These are phyloP conservation scores for Simplicillium aogashimaense DNA, from an alignment of 2,329 filamentous ascomycete genomes.

Conservation along the genomic window DNA sequence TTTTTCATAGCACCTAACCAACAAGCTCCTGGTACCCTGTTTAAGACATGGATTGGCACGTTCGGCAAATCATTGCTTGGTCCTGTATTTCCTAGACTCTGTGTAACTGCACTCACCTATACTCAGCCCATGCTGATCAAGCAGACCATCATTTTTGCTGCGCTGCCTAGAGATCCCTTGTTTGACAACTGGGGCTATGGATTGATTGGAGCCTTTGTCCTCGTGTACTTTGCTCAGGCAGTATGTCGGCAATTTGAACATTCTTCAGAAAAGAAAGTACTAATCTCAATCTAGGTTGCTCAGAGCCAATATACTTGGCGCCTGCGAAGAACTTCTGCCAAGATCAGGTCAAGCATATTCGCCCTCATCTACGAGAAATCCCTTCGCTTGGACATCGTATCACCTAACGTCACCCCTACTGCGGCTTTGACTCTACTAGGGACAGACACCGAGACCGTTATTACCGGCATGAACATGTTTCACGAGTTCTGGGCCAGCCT, in stretches of 20 bases:
- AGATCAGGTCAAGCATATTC: slow-evolving; percentile 16
- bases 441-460: slow-evolving; percentile 16
- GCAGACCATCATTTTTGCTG: slow-evolving; percentile 10
- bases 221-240: slow-evolving; percentile 16
- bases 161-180: slow-evolving; percentile 7
- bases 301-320: slow-evolving; percentile 14
- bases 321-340: slow-evolving; percentile 12
- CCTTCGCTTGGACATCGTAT: slow-evolving; percentile 9
- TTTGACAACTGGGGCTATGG: slow-evolving; percentile 14
- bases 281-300: slow-evolving; percentile 8
- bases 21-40: background rate
- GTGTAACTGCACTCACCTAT: slow-evolving; percentile 12
- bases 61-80: slow-evolving; percentile 9
- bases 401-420: slow-evolving; percentile 10
- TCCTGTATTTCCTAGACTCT: slow-evolving; percentile 2
- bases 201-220: slow-evolving; percentile 15
- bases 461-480: slow-evolving; percentile 9
- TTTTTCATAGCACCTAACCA: too few relatives aligned
- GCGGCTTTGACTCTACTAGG: slow-evolving; percentile 16
- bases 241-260: slow-evolving; percentile 7
- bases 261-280: background rate
- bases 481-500: slow-evolving; percentile 14
- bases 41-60: background rate
- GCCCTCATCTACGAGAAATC: slow-evolving; percentile 16
- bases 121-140: slow-evolving; percentile 16